Percentiles rank a stretch among this genome's conserved stretches.
These are phyloP conservation scores for Ulvella scutata DNA, from an alignment of 139 green algal genomes.

Conservation along the genomic window DNA sequence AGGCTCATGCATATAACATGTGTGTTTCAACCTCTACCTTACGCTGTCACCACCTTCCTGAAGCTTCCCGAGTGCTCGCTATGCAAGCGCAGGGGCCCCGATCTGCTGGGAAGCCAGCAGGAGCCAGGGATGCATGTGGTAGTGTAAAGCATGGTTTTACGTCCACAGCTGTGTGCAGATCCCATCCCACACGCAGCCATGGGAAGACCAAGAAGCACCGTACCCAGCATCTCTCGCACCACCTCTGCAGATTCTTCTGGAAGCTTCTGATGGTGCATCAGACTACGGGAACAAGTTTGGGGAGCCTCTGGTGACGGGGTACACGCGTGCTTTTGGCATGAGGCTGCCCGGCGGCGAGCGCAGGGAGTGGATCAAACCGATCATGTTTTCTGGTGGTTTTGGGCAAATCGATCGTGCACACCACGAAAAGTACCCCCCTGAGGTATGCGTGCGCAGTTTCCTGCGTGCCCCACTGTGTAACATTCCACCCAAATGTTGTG, in stretches of 20 bases:
- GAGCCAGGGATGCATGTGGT: background rate
- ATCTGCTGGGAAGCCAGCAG: too few species aligned
- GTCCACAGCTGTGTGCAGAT: background rate
- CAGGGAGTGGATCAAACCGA: constrained; percentile 97
- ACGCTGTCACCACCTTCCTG: background rate
- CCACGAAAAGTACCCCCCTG: constrained; percentile 40
- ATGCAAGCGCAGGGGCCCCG: background rate
- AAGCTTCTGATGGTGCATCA: constrained; percentile 91
- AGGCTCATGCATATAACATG: too few species aligned
- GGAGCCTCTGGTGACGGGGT: constrained; percentile 89
- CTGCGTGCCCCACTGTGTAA: too few species aligned
- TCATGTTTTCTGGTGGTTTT: constrained; percentile 95
- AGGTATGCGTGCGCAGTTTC: too few species aligned
- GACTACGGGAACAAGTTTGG: constrained; percentile 99
- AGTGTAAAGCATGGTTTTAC: background rate
- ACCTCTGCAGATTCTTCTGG: constrained; percentile 89
- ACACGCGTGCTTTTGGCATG: constrained; percentile 86
- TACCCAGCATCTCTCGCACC: constrained; percentile 69
- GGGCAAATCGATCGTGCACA: constrained; percentile 82
- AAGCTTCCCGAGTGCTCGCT: background rate
- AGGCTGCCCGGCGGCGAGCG: constrained; percentile 72
- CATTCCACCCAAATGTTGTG: too few species aligned
- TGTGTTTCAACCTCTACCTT: background rate
- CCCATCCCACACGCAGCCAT: constrained; percentile 12
- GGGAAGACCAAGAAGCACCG: constrained; percentile 25